A percentile compares a stretch with the other conserved stretches of the same genome.
Evolutionary conservation across 2,329 filamentous ascomycete genomes (phyloP).

Genomic region (Colletotrichum paranaense): DNA sequence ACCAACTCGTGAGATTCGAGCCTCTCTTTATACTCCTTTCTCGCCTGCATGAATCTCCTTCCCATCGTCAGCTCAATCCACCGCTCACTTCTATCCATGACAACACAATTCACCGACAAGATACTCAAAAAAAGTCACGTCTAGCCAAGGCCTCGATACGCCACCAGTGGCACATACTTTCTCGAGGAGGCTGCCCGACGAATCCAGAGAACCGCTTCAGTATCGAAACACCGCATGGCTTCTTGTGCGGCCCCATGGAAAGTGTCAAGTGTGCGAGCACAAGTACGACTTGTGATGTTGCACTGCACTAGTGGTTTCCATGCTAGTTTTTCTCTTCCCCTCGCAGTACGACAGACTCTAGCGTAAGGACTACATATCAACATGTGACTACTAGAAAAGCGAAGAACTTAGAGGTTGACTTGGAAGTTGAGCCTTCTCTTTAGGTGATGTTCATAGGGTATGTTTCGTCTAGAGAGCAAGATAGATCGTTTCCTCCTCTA

Average conservation of each 20-base stretch:
- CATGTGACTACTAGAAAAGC: neutral
- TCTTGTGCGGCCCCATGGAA: neutral
- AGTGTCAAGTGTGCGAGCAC: neutral
- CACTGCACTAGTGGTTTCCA: neutral
- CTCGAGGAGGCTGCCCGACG: neutral
- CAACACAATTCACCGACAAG: neutral
- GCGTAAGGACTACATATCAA: neutral
- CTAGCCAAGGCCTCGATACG: neutral
- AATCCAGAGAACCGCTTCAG: neutral
- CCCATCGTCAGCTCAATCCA: neutral
- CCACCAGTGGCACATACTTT: slow-evolving; percentile 18
- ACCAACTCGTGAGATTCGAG: neutral
- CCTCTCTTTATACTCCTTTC: neutral
- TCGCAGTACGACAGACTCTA: neutral
- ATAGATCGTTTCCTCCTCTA: neutral
- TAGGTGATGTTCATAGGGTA: too few relatives aligned
- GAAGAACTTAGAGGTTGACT: neutral
- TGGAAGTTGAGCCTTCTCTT: neutral
- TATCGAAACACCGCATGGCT: slow-evolving; percentile 7
- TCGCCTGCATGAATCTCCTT: neutral
- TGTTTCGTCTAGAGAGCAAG: too few relatives aligned
- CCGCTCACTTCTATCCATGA: neutral
- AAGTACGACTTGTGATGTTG: neutral
- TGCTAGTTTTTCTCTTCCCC: neutral
- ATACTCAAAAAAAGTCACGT: neutral